These are phyloP conservation scores for Cladosporium sp. DNA, from an alignment of 2,329 filamentous ascomycete species.

Conservation along the genomic window DNA sequence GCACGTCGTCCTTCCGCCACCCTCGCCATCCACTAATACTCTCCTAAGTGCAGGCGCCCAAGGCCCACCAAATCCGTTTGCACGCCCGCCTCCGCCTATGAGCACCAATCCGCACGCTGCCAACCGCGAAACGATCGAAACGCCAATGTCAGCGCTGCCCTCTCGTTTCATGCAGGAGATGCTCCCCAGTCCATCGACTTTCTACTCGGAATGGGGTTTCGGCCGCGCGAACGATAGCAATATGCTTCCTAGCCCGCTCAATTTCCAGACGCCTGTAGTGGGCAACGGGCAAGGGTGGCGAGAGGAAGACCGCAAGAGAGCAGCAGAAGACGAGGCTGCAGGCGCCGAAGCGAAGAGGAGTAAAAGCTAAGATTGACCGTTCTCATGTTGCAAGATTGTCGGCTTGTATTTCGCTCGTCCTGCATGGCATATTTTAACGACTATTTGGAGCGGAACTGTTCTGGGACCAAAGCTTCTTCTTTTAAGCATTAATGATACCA, in stretches of 20 bases:
- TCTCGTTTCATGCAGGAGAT: constrained; percentile 86
- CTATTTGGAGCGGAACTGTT: background rate
- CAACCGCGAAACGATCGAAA: constrained; percentile 54
- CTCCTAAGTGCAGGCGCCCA: constrained; percentile 85
- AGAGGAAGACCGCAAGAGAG: constrained; percentile 39
- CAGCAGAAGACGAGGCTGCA: constrained; percentile 16
- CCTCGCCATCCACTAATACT: constrained; percentile 81
- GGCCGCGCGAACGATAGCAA: constrained; percentile 64
- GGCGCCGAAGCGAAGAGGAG: constrained; percentile 19
- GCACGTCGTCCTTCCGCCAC: constrained; percentile 76
- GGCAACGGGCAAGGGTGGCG: constrained; percentile 40
- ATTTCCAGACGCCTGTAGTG: constrained; percentile 77
- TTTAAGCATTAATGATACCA: background rate
- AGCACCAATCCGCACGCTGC: constrained; percentile 43
- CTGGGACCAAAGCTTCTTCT: background rate
- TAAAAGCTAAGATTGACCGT: background rate
- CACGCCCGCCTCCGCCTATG: constrained; percentile 73
- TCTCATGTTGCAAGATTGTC: background rate
- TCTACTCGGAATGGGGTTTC: constrained; percentile 89
- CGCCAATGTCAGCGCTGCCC: constrained; percentile 89
- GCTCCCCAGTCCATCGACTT: constrained; percentile 83
- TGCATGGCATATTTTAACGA: background rate
- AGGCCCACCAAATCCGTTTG: constrained; percentile 93
- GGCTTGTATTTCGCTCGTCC: background rate
- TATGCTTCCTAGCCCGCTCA: constrained; percentile 85